These are phyloP conservation scores for Clonostachys rosea DNA, from an alignment of 2,329 filamentous ascomycete genomes.

Conservation along the genomic window DNA sequence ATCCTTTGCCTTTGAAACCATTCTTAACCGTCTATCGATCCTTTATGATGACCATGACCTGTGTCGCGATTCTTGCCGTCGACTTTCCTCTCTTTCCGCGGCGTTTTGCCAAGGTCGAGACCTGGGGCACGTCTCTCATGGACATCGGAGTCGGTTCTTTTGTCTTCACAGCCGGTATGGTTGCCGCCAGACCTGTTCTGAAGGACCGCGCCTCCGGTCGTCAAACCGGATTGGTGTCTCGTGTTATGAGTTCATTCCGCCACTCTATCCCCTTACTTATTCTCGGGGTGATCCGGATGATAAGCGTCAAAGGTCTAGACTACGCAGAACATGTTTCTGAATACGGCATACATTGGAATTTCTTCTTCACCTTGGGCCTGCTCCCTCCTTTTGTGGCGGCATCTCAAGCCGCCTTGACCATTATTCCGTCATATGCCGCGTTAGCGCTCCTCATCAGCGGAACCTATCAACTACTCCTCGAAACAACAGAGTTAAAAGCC, in stretches of 20 bases:
- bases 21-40: conserved; percentile 92
- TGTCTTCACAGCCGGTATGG: conserved; percentile 88
- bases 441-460: conserved; percentile 66
- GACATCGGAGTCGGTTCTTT: conserved; percentile 96
- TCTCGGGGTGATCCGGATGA: conserved; percentile 74
- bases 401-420: conserved; percentile 66
- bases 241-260: conserved; percentile 64
- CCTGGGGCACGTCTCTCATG: conserved; percentile 99
- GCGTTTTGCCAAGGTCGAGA: conserved; percentile 95
- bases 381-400: conserved; percentile 85
- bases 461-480: conserved; percentile 70
- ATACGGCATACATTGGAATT: conserved; percentile 99
- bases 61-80: conserved; percentile 89
- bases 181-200: conserved; percentile 78
- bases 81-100: conserved; percentile 92
- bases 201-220: conserved; percentile 58
- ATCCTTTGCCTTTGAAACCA: conserved; percentile 72
- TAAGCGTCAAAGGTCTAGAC: conserved; percentile 88
- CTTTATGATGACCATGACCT: conserved; percentile 86
- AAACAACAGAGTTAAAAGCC: conserved; percentile 71
- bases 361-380: conserved; percentile 93
- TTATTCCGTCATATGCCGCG: conserved; percentile 72
- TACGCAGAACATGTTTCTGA: conserved; percentile 97
- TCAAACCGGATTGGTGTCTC: conserved; percentile 42
- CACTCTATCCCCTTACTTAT: conserved; percentile 80